Conservation (phyloP, 495 filamentous ascomycete genomes). For the Aspergillus sparsus region DNA sequence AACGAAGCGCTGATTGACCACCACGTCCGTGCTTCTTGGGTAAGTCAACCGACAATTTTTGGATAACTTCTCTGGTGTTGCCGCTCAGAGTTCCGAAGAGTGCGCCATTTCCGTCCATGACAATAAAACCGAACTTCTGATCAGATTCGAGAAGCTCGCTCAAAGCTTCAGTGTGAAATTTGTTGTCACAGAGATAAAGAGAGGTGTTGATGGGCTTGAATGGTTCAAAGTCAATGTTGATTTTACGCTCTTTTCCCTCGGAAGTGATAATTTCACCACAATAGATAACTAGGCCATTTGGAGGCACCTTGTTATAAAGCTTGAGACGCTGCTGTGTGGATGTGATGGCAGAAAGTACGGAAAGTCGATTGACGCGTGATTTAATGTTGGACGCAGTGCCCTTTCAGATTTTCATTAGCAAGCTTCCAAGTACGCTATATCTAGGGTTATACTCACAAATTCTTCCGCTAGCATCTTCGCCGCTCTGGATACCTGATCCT, state of each 20-base stretch:
- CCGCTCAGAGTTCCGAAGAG: slow-evolving; percentile 95
- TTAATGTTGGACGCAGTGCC: slow-evolving; percentile 99
- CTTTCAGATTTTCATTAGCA: slow-evolving; percentile 39
- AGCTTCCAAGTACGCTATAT: slow-evolving; percentile 24
- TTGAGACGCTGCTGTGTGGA: slow-evolving; percentile 98
- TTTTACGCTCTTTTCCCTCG: slow-evolving; percentile 97
- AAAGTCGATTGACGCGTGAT: slow-evolving; percentile 97
- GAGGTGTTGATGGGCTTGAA: slow-evolving; percentile 99
- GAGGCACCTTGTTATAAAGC: slow-evolving; percentile 96
- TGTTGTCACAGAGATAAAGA: slow-evolving; percentile 98
- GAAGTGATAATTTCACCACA: slow-evolving; percentile 99
- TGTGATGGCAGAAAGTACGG: slow-evolving; percentile 95
- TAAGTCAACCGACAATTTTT: slow-evolving; percentile 95
- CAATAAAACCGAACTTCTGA: slow-evolving; percentile 98
- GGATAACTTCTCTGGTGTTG: slow-evolving; percentile 94
- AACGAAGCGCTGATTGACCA: slow-evolving; percentile 98
- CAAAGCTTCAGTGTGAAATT: slow-evolving; percentile 97
- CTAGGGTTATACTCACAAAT: slow-evolving; percentile 65
- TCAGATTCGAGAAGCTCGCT: slow-evolving; percentile 96
- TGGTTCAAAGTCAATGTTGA: slow-evolving; percentile 99
- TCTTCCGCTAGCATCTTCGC: slow-evolving; percentile 99
- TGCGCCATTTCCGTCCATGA: slow-evolving; percentile 99
- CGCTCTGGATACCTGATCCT: slow-evolving; percentile 94
- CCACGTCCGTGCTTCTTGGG: slow-evolving; percentile 99
- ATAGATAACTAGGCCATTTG: slow-evolving; percentile 96